These are phyloP conservation scores for Tripterygium wilfordii DNA, from an alignment of 177 flowering plant genomes.

Conservation along the genomic window DNA sequence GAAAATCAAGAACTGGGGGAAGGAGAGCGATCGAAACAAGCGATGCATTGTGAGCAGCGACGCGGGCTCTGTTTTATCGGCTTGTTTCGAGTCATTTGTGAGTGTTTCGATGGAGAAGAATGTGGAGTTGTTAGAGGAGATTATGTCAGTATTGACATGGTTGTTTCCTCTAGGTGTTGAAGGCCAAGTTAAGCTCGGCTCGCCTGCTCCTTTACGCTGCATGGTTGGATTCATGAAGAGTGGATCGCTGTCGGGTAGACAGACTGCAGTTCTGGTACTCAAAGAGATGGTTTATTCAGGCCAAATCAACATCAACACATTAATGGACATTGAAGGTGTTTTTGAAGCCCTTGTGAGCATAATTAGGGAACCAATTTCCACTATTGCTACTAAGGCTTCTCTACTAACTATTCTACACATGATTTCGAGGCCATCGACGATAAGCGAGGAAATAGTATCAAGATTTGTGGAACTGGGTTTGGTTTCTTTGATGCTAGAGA, in stretches of 20 bases:
- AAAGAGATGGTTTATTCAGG: conserved; percentile 37
- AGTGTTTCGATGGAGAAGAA: conserved; percentile 13
- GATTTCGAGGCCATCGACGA: conserved; percentile 22
- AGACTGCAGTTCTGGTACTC: conserved; percentile 40
- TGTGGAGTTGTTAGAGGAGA: conserved; percentile 33
- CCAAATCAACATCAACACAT: conserved; percentile 4
- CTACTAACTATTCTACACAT: conserved; percentile 32
- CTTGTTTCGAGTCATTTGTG: conserved; percentile 35
- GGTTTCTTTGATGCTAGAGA: conserved; percentile 47
- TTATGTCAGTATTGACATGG: conserved; percentile 31
- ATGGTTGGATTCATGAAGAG: conserved; percentile 41
- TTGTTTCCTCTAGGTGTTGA: conserved; percentile 38
- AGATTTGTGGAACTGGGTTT: conserved; percentile 47
- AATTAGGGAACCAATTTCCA: conserved; percentile 52
- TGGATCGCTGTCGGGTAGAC: conserved; percentile 35
- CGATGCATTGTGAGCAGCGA: conserved; percentile 33
- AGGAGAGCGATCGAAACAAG: conserved; percentile 56
- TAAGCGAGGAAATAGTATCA: conserved; percentile 11
- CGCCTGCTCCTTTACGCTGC: conserved; percentile 37
- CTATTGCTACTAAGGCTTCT: conserved; percentile 53
- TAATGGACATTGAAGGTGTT: conserved; percentile 35
- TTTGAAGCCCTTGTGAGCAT: conserved; percentile 35
- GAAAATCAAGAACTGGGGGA: conserved; percentile 31
- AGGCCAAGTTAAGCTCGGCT: conserved; percentile 23
- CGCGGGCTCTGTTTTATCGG: conserved; percentile 22